Evolutionary conservation across 2,329 filamentous ascomycete species (phyloP), one percentile per base, ranked within the genome.

Genomic region (Anthostomella pinea): DNA sequence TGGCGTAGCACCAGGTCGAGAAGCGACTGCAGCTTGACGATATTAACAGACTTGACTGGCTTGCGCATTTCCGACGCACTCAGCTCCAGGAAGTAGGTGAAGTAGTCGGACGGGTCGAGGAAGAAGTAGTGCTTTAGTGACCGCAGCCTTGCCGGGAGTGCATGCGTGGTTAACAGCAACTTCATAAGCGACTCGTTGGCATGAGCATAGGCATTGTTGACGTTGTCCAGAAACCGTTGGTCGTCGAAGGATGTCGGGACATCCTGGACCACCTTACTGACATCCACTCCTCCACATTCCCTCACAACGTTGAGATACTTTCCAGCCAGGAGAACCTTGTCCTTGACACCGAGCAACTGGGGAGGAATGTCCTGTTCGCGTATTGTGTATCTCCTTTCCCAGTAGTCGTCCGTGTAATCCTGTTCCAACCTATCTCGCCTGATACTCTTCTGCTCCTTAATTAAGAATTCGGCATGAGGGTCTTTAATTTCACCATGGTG

Each of bases 81-180:
- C 14, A 98, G 80, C 58, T 98, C 93, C 41, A 98, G 81, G 62
- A 98, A 98, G 64, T 97, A 95, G 3, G 89, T 89, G 64, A 98
- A 97, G 69, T 95, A 98, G 62, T 98, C 93, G 21, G 93, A 96
- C 7, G 90, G 85, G 53, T 97, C 91, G 45, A 98, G 81, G 72
- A 98, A 98, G 70, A 97, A 98, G 68, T 98, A 98, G 64, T 98
- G 93, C 62, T 98, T 98, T 24, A 98, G 72, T 10, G 91, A 97
- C 29, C 85, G 81, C 38, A 98, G 74, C 23, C 93, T 80, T 18
- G 87, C 85, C 1, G 91, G 90, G 5, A 98, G 76, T 9, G 87
- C 87, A 58, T 98, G 93, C 6, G 93, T 93, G 1, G 91, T 97
- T 25, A 98, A 74, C 3, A 98, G 80, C 0, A 98, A 75, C 42